phyloP scores from a whole-genome alignment of 371 early-diverging fungal species.

The Blakeslea trispora region DNA sequence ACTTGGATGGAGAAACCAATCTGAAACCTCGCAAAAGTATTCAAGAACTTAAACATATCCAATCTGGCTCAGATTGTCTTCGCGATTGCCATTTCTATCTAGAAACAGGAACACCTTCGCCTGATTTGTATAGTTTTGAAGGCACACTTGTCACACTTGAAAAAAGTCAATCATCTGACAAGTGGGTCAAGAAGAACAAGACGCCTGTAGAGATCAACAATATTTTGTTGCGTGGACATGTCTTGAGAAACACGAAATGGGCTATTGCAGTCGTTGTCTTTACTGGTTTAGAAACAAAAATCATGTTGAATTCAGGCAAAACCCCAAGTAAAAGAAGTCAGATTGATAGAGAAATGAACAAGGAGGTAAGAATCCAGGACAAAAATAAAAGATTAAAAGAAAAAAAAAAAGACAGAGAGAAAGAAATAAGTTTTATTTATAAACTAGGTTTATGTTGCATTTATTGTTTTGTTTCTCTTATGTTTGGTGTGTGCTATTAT shows the following conservation, averaged over 20 bases:
- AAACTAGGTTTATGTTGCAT: slow-evolving; percentile 69
- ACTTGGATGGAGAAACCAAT: slow-evolving; percentile 97
- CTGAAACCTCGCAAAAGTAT: slow-evolving; percentile 78
- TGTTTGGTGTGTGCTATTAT: slow-evolving; percentile 76
- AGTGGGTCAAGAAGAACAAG: slow-evolving; percentile 37
- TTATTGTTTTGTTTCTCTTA: slow-evolving; percentile 71
- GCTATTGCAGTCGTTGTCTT: slow-evolving; percentile 83
- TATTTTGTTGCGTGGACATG: slow-evolving; percentile 88
- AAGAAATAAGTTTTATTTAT: not conserved
- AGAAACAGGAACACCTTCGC: slow-evolving; percentile 73
- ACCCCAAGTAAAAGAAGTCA: slow-evolving; percentile 88
- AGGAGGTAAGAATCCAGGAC: no score
- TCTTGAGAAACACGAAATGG: slow-evolving; percentile 87
- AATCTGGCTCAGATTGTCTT: slow-evolving; percentile 65
- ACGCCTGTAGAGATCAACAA: slow-evolving; percentile 79
- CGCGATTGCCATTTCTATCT: slow-evolving; percentile 57
- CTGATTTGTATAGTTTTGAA: slow-evolving; percentile 67
- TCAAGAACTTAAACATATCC: slow-evolving; percentile 63
- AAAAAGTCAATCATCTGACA: slow-evolving; percentile 5
- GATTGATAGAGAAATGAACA: slow-evolving; percentile 89
- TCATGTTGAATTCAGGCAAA: slow-evolving; percentile 83
- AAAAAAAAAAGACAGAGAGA: slow-evolving; percentile 74
- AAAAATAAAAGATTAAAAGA: no score
- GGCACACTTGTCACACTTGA: slow-evolving; percentile 56
- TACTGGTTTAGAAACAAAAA: slow-evolving; percentile 93